Percentiles rank a stretch among this genome's conserved stretches.
These are phyloP conservation scores for Hypoxylon rickii DNA, from an alignment of 495 filamentous ascomycete genomes.

Conservation along the genomic window DNA sequence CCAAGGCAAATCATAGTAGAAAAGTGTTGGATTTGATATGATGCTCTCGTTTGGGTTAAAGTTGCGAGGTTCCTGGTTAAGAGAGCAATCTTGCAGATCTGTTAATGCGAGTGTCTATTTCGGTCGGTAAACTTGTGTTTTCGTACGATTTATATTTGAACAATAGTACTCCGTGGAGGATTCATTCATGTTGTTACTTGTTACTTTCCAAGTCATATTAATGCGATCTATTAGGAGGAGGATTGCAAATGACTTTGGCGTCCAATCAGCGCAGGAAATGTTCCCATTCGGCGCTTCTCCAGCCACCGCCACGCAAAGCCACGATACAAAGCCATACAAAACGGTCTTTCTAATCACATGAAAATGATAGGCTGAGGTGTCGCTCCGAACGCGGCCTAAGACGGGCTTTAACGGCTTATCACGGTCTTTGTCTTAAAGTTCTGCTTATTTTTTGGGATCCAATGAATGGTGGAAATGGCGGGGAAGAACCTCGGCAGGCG, in stretches of 20 bases:
- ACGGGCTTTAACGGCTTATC: constrained; percentile 23
- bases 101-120: background rate
- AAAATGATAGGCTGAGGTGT: constrained; percentile 21
- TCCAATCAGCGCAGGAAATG: background rate
- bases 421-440: constrained; percentile 10
- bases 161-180: too few relatives aligned
- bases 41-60: background rate
- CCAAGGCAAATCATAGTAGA: constrained; percentile 27
- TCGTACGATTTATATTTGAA: too few relatives aligned
- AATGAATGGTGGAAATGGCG: constrained; percentile 11
- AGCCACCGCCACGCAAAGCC: constrained; percentile 5
- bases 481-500: constrained; percentile 21
- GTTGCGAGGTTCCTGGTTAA: background rate
- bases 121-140: background rate
- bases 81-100: constrained; percentile 14
- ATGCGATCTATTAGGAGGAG: too few relatives aligned
- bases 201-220: background rate
- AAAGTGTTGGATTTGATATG: constrained; percentile 10
- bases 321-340: too few relatives aligned
- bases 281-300: background rate
- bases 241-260: background rate
- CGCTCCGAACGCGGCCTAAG: constrained; percentile 26
- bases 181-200: too few relatives aligned
- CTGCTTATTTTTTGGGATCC: constrained; percentile 5
- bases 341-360: constrained; percentile 20